Conservation (phyloP, 129 eudicot genomes). For the Flaveria bidentis region DNA sequence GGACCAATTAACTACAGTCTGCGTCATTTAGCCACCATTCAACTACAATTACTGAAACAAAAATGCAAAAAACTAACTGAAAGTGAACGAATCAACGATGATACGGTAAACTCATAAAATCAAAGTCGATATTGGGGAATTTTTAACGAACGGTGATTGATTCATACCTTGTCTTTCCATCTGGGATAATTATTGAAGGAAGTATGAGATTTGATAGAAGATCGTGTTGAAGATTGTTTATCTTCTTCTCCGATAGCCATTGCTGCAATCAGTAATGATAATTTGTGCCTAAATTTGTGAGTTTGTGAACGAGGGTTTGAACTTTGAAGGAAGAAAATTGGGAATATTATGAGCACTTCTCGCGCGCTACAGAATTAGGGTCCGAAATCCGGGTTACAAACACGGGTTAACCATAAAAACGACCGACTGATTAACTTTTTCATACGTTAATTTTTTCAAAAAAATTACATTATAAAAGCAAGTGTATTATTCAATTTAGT, state of each 20-base stretch:
- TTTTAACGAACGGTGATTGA: not conserved
- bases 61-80: slow-evolving; percentile 1
- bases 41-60: slow-evolving; percentile 14
- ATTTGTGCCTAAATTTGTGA: slow-evolving; percentile 19
- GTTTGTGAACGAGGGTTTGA: slow-evolving; percentile 29
- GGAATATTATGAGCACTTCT: slow-evolving; percentile 23
- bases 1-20: slow-evolving; percentile 10
- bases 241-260: slow-evolving; percentile 55
- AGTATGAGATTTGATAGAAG: slow-evolving; percentile 48
- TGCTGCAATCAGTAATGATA: not conserved
- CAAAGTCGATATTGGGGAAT: not conserved
- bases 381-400: not conserved
- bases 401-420: too few relatives aligned
- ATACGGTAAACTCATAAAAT: not conserved
- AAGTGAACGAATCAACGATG: not conserved
- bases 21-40: not conserved
- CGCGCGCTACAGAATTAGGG: slow-evolving; percentile 32
- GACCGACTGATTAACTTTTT: too few relatives aligned
- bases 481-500: too few relatives aligned
- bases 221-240: slow-evolving; percentile 32
- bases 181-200: slow-evolving; percentile 49
- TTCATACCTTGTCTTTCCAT: slow-evolving; percentile 73
- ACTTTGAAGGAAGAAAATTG: slow-evolving; percentile 26
- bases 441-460: too few relatives aligned
- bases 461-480: too few relatives aligned